Base-by-base conservation (phyloP, 108 stramenopile species). In the Cyclotella cryptica region DNA sequence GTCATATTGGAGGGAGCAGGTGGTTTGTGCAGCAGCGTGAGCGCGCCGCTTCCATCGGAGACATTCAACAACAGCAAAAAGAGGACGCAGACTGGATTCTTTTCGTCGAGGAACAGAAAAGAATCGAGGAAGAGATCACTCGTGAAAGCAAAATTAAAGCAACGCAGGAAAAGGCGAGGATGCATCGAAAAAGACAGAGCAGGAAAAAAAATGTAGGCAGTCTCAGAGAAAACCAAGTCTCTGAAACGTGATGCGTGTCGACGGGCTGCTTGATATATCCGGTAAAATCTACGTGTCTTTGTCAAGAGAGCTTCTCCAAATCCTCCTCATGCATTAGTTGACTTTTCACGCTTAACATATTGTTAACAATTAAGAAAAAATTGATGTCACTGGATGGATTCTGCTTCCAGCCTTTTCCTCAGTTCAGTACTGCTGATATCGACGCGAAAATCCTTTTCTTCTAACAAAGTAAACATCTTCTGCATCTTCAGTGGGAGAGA, bases 351-450 rank as follows among this genome's bases (percentile, higher is more conserved):
- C 35, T 35, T 35, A 35, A 35, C 35, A 35, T 35, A 35, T 6
- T 35, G 35, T 35, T 35, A 35, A 35, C 35, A 35, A 35, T 35
- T 35, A 35, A 35, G 35, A 35, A 35, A 6, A 6, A 35, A 35
- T 35, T 5, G 6, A 6, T 6, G 2, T 35, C 35, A 35, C 2
- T 35, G 35, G 2, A 35, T 6, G 35, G 35, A 35, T 5, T 35
- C 35, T 26, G 21, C 44, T 26, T 43, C 43, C n/a, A 44, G 44
- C 52, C 79, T 76, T 69, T 83, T 75, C 44, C 77, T 71, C 88
- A 95, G 52, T 59, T 95, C 89, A 10, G 90, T 92, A 59, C 91
- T 92, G 21, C 86, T 87, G 0, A 95, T 73, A 79, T 95, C 94
- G 44, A 90, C 77, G 15, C 94, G 71, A 82, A 95, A 95, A 15